Evolutionary conservation across 2,329 filamentous ascomycete species (phyloP), one percentile per base, ranked within the genome.

Genomic region (Teratosphaeria epicoccoides): DNA sequence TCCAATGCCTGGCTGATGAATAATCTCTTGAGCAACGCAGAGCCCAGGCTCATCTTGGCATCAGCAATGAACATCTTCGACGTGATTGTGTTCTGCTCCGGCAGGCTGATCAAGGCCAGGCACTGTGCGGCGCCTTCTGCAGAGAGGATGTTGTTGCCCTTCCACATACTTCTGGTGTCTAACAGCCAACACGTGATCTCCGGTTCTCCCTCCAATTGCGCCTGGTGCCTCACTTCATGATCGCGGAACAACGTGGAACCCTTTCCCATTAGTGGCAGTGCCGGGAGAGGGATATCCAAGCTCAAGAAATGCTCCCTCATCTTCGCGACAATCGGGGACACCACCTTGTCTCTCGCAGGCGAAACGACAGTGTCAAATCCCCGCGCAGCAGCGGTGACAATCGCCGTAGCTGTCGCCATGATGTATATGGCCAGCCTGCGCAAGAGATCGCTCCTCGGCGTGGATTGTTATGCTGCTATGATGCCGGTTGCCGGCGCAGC

Each of bases 21-120:
- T 59, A 83, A 76, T 51, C 84, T 83, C 71, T 91, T 91, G 54
- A 90, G 74, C 47, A 91, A 76, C 43, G 83, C 78, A 17, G 86
- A 90, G 23, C 71, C 84, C 43, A 91, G 75, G 47, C 79, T 78
- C 77, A 89, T 84, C 65, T 85, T 85, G 49, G 86, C 86, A 69
- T 90, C 87, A 20, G 62, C 58, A 25, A 68, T 60, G 57, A 67
- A 68, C 61, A 68, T 66, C 57, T 63, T 78, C 74, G 59, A 84
- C 72, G 66, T 83, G 80, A 70, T 81, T 12, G 70, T 68, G 49
- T 75, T 66, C 55, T 77, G 78, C 64, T 88, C 84, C 9, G 77
- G 69, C 1, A 69, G 59, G 43, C 67, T 70, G 55, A 77, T 62
- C 17, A 76, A 60, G 1, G 59, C 43, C 51, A 77, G 65, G 10